Evolutionary conservation across 2,329 filamentous ascomycete species (phyloP).

Genomic region (Ilyonectria robusta): DNA sequence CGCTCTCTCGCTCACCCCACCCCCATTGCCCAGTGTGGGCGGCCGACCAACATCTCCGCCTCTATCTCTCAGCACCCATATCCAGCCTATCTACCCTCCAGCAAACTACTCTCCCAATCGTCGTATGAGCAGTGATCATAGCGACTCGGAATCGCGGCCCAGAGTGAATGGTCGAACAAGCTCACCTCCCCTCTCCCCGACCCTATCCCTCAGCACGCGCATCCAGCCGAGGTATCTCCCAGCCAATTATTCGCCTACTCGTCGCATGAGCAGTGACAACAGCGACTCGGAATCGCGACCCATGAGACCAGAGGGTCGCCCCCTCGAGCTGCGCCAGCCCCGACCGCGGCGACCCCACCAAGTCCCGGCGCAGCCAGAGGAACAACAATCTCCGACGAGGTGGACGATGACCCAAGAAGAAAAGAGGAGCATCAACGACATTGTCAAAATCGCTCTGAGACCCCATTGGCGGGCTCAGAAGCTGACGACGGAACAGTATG

Average conservation of each 20-base stretch:
- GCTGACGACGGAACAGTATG: conserved; percentile 91
- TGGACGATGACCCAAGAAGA: conserved; percentile 80
- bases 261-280: conserved; percentile 41
- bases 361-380: conserved; percentile 64
- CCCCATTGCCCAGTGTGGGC: conserved; percentile 69
- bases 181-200: conserved; percentile 75
- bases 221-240: conserved; percentile 83
- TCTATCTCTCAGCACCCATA: conserved; percentile 77
- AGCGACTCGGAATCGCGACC: conserved; percentile 42
- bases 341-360: conserved; percentile 64
- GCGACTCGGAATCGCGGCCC: conserved; percentile 70
- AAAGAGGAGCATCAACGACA: conserved; percentile 89
- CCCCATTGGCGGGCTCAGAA: conserved; percentile 86
- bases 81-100: conserved; percentile 81
- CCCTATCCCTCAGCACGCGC: conserved; percentile 75
- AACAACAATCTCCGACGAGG: conserved; percentile 76
- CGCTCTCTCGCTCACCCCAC: conserved; percentile 78
- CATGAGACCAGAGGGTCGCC: conserved; percentile 48
- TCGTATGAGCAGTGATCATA: conserved; percentile 60
- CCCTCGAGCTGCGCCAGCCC: conserved; percentile 67
- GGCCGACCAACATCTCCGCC: conserved; percentile 75
- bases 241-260: conserved; percentile 78
- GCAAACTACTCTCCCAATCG: conserved; percentile 79
- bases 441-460: conserved; percentile 87
- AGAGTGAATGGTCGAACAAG: conserved; percentile 67